Evolutionary conservation across 495 filamentous ascomycete genomes (phyloP), one percentile per base, ranked within the genome.

Genomic region (Penicillium parvum): DNA sequence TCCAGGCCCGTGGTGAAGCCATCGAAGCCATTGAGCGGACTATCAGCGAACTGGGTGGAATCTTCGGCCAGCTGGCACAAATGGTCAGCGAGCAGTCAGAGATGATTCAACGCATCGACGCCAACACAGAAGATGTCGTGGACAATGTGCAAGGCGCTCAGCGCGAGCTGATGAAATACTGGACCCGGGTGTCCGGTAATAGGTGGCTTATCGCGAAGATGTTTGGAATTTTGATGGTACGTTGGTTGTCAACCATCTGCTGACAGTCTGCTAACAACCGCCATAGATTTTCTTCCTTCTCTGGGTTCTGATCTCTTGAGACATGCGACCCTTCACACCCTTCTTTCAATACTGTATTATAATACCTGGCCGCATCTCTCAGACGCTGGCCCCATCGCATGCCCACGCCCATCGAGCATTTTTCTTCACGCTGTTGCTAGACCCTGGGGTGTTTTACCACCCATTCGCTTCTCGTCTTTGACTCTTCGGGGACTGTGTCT

Each of bases 41-140:
- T 5, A 98, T 98, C 52, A 83, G 74, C 46, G 92, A 98, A 63
- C 74, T 98, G 2, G 92, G 92, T 7, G 86, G 90, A 2, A 96
- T 98, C 21, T 98, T 98, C 55, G 90, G 91, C 1, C 92, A 98
- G 63, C 67, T 98, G n/a, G 90, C 92, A 22, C 79, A 85, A 58
- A 96, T 98, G 94, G 92, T 98, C 29, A 87, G 83, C 50, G 94
- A 97, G 63, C 92, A 98, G 64, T 86, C 86, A 39, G 92, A 95
- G 61, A 94, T 91, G 83, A 90, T 94, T 33, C 84, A 80, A 63
- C 77, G 88, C 20, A 94, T 94, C 47, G 92, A 98, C 55, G 90
- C 91, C 39, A 96, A 97, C 64, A 95, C 90, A 0, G 84, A 92
- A 58, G 87, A 97, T 60, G 85, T 97, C 11, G 94, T 98, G 21